A percentile compares a stretch with the other conserved stretches of the same genome.
Conservation (phyloP, 306 rosid species). For the Gastrolobium villosum region DNA sequence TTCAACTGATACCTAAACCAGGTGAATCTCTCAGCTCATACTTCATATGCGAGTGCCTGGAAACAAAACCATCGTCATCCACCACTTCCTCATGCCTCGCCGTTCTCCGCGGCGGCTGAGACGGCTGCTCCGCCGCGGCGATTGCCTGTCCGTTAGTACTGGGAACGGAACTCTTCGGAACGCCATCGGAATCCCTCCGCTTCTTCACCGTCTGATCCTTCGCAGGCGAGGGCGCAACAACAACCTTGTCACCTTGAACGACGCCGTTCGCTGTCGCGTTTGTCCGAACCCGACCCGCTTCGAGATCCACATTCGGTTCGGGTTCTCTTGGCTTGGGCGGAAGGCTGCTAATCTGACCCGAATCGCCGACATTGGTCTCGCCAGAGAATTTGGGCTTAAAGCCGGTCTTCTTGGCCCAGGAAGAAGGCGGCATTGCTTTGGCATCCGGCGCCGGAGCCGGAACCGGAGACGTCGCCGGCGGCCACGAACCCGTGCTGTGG, state of each 20-base stretch:
- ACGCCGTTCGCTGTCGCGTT: constrained; percentile 56
- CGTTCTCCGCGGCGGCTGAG: constrained; percentile 60
- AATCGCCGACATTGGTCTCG: constrained; percentile 76
- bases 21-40: constrained; percentile 94
- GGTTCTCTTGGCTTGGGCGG: constrained; percentile 56
- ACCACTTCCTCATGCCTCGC: constrained; percentile 71
- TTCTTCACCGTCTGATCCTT: constrained; percentile 66
- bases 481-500: constrained; percentile 27
- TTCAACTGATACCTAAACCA: constrained; percentile 69
- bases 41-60: constrained; percentile 82
- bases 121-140: constrained; percentile 42
- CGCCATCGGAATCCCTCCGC: constrained; percentile 80
- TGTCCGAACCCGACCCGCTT: constrained; percentile 63
- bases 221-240: constrained; percentile 40
- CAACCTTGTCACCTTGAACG: constrained; percentile 38
- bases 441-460: constrained; percentile 39
- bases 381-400: constrained; percentile 95
- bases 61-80: constrained; percentile 71
- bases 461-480: constrained; percentile 42
- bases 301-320: constrained; percentile 64
- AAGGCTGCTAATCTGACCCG: constrained; percentile 62
- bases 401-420: constrained; percentile 96
- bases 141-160: constrained; percentile 51
- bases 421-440: constrained; percentile 79
- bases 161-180: constrained; percentile 49